Conservation (phyloP, 257 asterid species). For the Nicotiana noctiflora region DNA sequence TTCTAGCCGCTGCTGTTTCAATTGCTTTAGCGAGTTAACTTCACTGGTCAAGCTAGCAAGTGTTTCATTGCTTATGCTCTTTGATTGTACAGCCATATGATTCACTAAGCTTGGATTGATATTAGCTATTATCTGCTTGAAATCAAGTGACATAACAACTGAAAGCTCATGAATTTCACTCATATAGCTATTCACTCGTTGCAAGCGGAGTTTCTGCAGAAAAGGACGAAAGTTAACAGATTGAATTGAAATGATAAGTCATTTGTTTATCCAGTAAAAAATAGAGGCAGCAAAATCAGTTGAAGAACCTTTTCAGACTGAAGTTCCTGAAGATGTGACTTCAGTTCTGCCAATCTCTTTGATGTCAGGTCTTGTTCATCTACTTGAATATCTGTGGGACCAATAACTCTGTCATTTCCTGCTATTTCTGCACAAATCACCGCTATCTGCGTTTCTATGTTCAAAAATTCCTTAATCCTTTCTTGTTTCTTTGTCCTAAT, state of each 20-base stretch:
- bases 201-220: slow-evolving; percentile 62
- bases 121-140: slow-evolving; percentile 49
- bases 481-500: slow-evolving; percentile 49
- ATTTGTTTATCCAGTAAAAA: background rate
- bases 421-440: slow-evolving; percentile 63
- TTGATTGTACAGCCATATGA: slow-evolving; percentile 37
- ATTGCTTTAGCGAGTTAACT: slow-evolving; percentile 52
- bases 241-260: background rate
- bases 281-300: background rate
- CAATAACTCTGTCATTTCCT: slow-evolving; percentile 36
- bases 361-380: slow-evolving; percentile 61
- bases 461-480: slow-evolving; percentile 51
- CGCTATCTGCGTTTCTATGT: slow-evolving; percentile 46
- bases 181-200: slow-evolving; percentile 40
- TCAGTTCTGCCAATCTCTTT: slow-evolving; percentile 51
- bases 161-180: slow-evolving; percentile 51
- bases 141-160: slow-evolving; percentile 63
- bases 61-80: slow-evolving; percentile 64
- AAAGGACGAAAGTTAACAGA: background rate
- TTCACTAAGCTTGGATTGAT: slow-evolving; percentile 53
- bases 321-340: slow-evolving; percentile 59
- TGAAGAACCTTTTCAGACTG: slow-evolving; percentile 57
- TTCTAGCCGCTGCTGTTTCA: slow-evolving; percentile 47
- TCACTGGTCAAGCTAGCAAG: slow-evolving; percentile 57
- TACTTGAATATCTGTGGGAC: slow-evolving; percentile 30